Conservation (phyloP, 306 rosid species). For the Ziziphus jujuba region DNA sequence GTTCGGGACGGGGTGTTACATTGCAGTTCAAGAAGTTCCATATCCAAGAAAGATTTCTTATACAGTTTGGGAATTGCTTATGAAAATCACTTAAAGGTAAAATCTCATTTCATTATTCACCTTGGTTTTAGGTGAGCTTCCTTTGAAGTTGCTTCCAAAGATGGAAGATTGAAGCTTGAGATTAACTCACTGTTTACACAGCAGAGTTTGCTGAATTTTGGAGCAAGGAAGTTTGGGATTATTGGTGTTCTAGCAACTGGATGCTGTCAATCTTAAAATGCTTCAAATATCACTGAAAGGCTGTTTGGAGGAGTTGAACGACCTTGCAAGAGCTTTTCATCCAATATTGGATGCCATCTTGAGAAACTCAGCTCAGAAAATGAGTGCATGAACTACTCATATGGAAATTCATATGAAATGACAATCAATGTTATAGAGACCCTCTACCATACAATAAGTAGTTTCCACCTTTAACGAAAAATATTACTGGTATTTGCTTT, state of each 20-base stretch:
- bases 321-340: slow-evolving; percentile 21
- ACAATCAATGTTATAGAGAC: slow-evolving; percentile 19
- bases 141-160: background rate
- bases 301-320: slow-evolving; percentile 33
- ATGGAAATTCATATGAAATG: slow-evolving; percentile 31
- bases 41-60: slow-evolving; percentile 10
- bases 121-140: background rate
- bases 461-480: background rate
- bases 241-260: slow-evolving; percentile 28
- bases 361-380: slow-evolving; percentile 18
- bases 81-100: slow-evolving; percentile 27
- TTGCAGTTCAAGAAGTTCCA: slow-evolving; percentile 20
- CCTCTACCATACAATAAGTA: slow-evolving; percentile 26
- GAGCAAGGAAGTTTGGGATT: slow-evolving; percentile 36
- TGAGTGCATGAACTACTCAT: slow-evolving; percentile 25
- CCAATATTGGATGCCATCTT: slow-evolving; percentile 3
- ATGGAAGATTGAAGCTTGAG: background rate
- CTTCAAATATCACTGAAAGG: slow-evolving; percentile 10
- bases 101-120: background rate
- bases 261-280: slow-evolving; percentile 31
- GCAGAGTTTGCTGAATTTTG: slow-evolving; percentile 27
- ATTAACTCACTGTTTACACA: background rate
- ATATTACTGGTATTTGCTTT: background rate
- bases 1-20: no score
- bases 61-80: slow-evolving; percentile 16